Percentiles rank a stretch among this genome's conserved stretches.
Conservation (phyloP, 345 rosid species). For the Clarkia xantiana region DNA sequence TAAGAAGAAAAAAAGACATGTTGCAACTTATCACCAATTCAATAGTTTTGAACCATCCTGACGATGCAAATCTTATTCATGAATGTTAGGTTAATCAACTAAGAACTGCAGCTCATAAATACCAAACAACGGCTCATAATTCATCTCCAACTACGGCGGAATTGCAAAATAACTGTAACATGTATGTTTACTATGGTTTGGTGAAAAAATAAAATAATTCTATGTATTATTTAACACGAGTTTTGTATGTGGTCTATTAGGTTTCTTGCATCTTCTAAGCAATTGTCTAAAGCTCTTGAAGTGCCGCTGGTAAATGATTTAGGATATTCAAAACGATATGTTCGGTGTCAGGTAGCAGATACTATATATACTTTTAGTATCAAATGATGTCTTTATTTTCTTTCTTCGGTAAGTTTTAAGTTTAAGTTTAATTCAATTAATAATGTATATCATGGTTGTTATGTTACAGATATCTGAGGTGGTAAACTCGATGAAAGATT, state of each 20-base stretch:
- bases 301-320: slow-evolving; percentile 96
- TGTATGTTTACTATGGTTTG: slow-evolving; percentile 31
- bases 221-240: background rate
- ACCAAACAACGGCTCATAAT: slow-evolving; percentile 84
- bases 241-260: slow-evolving; percentile 21
- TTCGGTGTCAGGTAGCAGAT: slow-evolving; percentile 77
- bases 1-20: too few species aligned
- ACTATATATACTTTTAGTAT: background rate
- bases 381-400: too few species aligned
- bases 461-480: slow-evolving; percentile 73
- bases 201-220: too few species aligned
- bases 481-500: slow-evolving; percentile 96
- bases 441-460: background rate
- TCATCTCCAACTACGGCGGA: slow-evolving; percentile 75
- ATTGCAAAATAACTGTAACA: slow-evolving; percentile 76
- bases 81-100: slow-evolving; percentile 75
- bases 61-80: background rate
- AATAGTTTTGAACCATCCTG: too few species aligned
- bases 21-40: too few species aligned
- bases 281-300: slow-evolving; percentile 90
- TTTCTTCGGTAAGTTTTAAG: too few species aligned
- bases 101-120: slow-evolving; percentile 80
- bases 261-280: slow-evolving; percentile 95
- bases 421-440: too few species aligned
- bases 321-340: slow-evolving; percentile 95